phyloP scores from a whole-genome alignment of 495 filamentous ascomycete genomes.

The Diplogelasinospora grovesii region DNA sequence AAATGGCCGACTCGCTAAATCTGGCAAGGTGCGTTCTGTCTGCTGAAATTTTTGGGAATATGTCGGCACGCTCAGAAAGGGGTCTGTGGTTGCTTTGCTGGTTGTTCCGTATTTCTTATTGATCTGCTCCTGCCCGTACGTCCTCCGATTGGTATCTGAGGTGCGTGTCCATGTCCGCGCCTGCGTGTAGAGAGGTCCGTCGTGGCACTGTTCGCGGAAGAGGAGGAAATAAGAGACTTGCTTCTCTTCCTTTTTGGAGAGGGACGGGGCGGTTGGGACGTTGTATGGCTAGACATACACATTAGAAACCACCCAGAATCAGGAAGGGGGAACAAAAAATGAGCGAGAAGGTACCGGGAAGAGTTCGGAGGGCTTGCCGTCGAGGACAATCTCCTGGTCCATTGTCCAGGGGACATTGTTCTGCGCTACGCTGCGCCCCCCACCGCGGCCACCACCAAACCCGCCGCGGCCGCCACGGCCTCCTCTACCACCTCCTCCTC shows the following conservation, averaged over 20 bases:
- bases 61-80: slow-evolving; percentile 44
- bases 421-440: slow-evolving; percentile 15
- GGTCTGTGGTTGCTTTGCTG: slow-evolving; percentile 43
- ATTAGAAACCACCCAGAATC: too few relatives aligned
- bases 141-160: slow-evolving; percentile 16
- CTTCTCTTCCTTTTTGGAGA: slow-evolving; percentile 34
- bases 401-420: slow-evolving; percentile 29
- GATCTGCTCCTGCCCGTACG: slow-evolving; percentile 43
- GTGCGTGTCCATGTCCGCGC: slow-evolving; percentile 16
- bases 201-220: slow-evolving; percentile 42
- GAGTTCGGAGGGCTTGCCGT: slow-evolving; percentile 35
- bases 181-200: slow-evolving; percentile 44
- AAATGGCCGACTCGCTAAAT: slow-evolving; percentile 36
- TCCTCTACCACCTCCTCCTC: slow-evolving; percentile 29
- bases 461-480: slow-evolving; percentile 27
- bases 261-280: slow-evolving; percentile 32
- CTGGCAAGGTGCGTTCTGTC: slow-evolving; percentile 39
- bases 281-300: slow-evolving; percentile 29
- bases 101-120: slow-evolving; percentile 43
- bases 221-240: slow-evolving; percentile 40
- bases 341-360: slow-evolving; percentile 32
- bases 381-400: slow-evolving; percentile 24
- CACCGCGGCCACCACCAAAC: slow-evolving; percentile 29
- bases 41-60: slow-evolving; percentile 43
- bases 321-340: too few relatives aligned